These are phyloP conservation scores for Isatis lusitanica DNA, from an alignment of 441 rosid species.

Conservation along the genomic window DNA sequence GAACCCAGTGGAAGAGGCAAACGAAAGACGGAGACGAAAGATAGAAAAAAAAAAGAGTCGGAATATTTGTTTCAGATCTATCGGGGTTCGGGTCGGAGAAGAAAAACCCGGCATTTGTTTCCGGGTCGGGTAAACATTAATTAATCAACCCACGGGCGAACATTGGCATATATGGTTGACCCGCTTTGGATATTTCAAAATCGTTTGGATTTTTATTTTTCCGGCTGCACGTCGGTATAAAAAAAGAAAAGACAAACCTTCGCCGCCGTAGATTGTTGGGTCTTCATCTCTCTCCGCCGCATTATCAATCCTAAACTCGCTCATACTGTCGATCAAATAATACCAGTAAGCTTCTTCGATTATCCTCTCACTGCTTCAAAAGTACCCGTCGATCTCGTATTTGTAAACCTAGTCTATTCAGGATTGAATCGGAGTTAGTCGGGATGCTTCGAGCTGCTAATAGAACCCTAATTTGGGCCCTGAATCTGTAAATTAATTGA, in stretches of 20 bases:
- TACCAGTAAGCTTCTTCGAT: conserved; percentile 1
- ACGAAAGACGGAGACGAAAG: not conserved
- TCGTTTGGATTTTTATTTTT: not conserved
- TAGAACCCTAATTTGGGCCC: conserved; percentile 19
- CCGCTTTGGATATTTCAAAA: not conserved
- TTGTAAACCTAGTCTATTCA: not conserved
- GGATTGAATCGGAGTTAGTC: not conserved
- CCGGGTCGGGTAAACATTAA: conserved; percentile 23
- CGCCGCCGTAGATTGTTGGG: not conserved
- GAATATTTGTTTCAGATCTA: conserved; percentile 31
- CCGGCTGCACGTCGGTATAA: not conserved
- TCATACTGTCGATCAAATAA: not conserved
- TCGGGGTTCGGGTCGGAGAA: conserved; percentile 10
- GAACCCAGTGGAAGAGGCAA: not conserved
- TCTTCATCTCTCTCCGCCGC: not conserved
- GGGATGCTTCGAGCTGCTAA: not conserved
- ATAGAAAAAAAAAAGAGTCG: not conserved
- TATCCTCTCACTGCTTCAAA: no score
- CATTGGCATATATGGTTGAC: not conserved
- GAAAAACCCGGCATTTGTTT: not conserved
- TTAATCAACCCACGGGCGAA: not conserved
- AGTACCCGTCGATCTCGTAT: not conserved
- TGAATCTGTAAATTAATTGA: no score
- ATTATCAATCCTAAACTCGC: not conserved
- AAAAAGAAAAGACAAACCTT: not conserved